phyloP scores from a whole-genome alignment of 306 rosid genomes.

The Rubus idaeus region DNA sequence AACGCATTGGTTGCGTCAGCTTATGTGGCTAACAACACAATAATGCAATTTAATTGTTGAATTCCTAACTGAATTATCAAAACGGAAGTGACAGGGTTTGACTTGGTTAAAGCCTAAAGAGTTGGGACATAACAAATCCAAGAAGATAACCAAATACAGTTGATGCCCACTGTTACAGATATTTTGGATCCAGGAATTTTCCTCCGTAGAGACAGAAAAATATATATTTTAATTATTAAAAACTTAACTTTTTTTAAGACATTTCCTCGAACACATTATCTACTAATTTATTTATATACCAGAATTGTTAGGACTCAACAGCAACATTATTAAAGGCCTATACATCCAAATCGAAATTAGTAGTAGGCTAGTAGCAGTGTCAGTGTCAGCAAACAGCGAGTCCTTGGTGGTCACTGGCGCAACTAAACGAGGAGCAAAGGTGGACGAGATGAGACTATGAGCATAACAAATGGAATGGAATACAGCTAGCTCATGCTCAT shows the following conservation, averaged over 20 bases:
- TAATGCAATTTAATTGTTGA: not conserved
- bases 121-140: not conserved
- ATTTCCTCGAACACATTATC: not conserved
- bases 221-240: too few species aligned
- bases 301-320: not conserved
- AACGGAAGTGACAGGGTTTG: not conserved
- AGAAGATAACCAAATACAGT: not conserved
- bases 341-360: not conserved
- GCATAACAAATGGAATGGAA: slow-evolving; percentile 10
- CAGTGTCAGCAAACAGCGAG: not conserved
- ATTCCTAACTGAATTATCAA: not conserved
- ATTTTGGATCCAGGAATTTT: not conserved
- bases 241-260: not conserved
- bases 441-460: not conserved
- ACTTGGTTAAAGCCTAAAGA: not conserved
- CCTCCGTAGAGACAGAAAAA: not conserved
- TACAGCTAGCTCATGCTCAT: slow-evolving; percentile 31
- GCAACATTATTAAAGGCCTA: not conserved
- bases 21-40: not conserved
- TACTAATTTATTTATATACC: too few species aligned
- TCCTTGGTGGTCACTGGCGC: not conserved
- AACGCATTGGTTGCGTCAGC: not conserved
- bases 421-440: slow-evolving; percentile 1
- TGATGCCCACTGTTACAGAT: not conserved
- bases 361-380: not conserved